Base-by-base conservation (phyloP, 495 filamentous ascomycete species). In the Penicillium silybi region DNA sequence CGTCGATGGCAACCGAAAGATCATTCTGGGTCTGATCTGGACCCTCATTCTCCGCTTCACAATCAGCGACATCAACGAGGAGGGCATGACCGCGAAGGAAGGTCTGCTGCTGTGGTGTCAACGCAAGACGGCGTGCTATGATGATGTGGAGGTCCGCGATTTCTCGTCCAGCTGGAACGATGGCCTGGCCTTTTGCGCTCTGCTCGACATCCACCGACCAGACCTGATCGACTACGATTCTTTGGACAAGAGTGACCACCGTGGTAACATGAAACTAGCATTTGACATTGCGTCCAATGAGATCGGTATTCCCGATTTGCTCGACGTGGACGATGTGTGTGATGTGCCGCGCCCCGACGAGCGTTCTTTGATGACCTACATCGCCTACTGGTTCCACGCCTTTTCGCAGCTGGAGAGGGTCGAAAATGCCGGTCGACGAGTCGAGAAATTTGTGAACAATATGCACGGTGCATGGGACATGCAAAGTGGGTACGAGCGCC, bases 401-500 rank as follows among this genome's bases (percentile, higher is more conserved):
- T 98, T 98, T 63, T 96, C 92, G 19, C 91, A 97, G 63, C 89
- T 98, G 82, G 93, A 98, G 69, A 81, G 90, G 55, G 95, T 98
- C 11, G 93, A 98, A 65, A 98, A 97, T 65, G 95, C 95, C 2
- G 93, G 93, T 2, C 81, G 93, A 48, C 82, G 93, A 51, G 93
- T 98, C 2, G 93, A 98, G 75, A 98, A 98, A 74, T 98, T 98
- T 59, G 88, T 97, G 41, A 89, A 88, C 63, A 96, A 93, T 63
- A 97, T 97, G 93, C 90, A 96, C 57, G 93, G 92, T n/a, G 91
- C 93, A 3, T 97, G 95, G 93, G 91, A 95, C 63, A 98, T 98
- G 93, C 90, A 98, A 70, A 93, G 88, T 64, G 86, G 85, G 13
- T 98, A 89, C 63, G 93, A 98, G 80, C 79, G 83, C 60, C 80